phyloP scores from a whole-genome alignment of 306 rosid species.

The Coriaria nepalensis region DNA sequence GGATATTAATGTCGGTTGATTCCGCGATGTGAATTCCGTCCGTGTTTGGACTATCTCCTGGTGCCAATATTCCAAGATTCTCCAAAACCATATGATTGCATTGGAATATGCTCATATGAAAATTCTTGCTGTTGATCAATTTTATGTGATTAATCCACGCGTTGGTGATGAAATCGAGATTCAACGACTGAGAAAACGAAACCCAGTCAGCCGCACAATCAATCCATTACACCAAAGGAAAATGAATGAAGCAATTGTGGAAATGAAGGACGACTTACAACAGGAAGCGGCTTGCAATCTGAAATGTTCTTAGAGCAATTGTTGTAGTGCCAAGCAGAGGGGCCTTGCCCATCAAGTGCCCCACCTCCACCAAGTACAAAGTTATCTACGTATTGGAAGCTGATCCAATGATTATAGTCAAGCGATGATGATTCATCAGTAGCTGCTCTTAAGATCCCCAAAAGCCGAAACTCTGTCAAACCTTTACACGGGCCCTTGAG shows the following conservation, averaged over 20 bases:
- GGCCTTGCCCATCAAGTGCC: slow-evolving; percentile 20
- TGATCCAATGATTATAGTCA: slow-evolving; percentile 19
- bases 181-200: slow-evolving; percentile 15
- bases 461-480: not conserved
- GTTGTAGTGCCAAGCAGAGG: slow-evolving; percentile 21
- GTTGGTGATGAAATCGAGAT: slow-evolving; percentile 9
- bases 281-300: slow-evolving; percentile 12
- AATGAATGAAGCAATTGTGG: not conserved
- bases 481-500: slow-evolving; percentile 22
- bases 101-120: slow-evolving; percentile 11
- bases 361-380: slow-evolving; percentile 21
- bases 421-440: not conserved
- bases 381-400: slow-evolving; percentile 12
- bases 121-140: slow-evolving; percentile 18
- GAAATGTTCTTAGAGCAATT: not conserved
- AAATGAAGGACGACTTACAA: too few species aligned
- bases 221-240: not conserved
- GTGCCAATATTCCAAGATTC: slow-evolving; percentile 11
- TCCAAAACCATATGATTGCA: not conserved
- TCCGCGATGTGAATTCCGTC: slow-evolving; percentile 23
- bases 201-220: not conserved
- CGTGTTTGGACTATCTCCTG: slow-evolving; percentile 25
- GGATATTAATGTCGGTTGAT: slow-evolving; percentile 7
- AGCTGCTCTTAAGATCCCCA: slow-evolving; percentile 11
- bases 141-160: slow-evolving; percentile 6